A percentile compares a stretch with the other conserved stretches of the same genome.
Evolutionary conservation across 164 flowering plant species (phyloP).

Genomic region (Kalanchoe fedtschenkoi): DNA sequence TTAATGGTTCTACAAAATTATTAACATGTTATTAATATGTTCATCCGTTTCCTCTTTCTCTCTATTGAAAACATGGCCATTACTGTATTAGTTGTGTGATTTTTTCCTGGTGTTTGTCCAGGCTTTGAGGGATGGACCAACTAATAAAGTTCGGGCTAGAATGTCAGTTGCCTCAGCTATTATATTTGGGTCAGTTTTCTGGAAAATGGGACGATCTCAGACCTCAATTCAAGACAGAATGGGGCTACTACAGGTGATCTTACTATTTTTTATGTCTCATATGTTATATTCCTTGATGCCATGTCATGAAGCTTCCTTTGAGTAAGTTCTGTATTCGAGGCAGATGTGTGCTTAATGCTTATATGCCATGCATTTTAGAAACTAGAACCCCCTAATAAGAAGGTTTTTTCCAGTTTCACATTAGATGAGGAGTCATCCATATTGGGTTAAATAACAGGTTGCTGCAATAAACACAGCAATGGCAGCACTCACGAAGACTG

Average conservation of each 20-base stretch:
- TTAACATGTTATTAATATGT: not conserved
- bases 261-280: not conserved
- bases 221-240: slow-evolving; percentile 94
- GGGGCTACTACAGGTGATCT: slow-evolving; percentile 91
- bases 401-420: no score
- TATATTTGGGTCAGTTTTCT: slow-evolving; percentile 97
- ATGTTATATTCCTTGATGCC: not conserved
- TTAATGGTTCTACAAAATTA: not conserved
- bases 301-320: not conserved
- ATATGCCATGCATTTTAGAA: not conserved
- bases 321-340: not conserved
- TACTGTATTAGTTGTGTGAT: not conserved
- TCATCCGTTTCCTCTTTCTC: not conserved
- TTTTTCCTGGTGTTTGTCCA: not conserved
- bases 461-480: slow-evolving; percentile 98
- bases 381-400: no score
- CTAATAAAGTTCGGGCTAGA: slow-evolving; percentile 88
- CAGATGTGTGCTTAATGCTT: not conserved
- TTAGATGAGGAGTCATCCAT: not conserved
- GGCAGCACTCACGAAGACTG: slow-evolving; percentile 99
- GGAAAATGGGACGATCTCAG: slow-evolving; percentile 97
- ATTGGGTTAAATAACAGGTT: slow-evolving; percentile 34
- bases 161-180: slow-evolving; percentile 97
- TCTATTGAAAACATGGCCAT: not conserved
- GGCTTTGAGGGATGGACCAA: slow-evolving; percentile 91